phyloP scores from a whole-genome alignment of 202 grass and related monocot genomes.

The Alloteropsis angusta region DNA sequence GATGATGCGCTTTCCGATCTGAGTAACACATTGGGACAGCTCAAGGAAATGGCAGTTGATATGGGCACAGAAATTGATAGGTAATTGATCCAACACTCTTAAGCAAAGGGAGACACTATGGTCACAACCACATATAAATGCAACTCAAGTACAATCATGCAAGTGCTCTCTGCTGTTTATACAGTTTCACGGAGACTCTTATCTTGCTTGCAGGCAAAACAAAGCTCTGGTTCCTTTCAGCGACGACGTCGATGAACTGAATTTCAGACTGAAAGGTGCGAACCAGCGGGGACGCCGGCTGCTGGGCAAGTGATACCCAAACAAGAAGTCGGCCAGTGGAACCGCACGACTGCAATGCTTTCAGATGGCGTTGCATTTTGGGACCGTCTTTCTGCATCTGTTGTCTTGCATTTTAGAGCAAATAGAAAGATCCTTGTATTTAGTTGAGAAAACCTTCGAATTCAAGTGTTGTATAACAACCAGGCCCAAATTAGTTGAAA shows the following conservation, averaged over 20 bases:
- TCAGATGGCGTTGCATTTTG: background rate
- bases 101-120: background rate
- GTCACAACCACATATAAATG: background rate
- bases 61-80: slow-evolving; percentile 90
- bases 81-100: slow-evolving; percentile 15
- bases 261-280: slow-evolving; percentile 51
- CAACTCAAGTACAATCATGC: background rate
- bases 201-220: slow-evolving; percentile 43
- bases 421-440: background rate
- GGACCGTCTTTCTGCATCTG: background rate
- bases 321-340: background rate
- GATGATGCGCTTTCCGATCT: slow-evolving; percentile 82
- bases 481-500: background rate
- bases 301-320: slow-evolving; percentile 39
- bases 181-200: background rate
- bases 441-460: background rate
- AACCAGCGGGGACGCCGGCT: slow-evolving; percentile 38
- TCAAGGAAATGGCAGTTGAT: slow-evolving; percentile 87
- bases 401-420: background rate
- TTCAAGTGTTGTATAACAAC: background rate
- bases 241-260: slow-evolving; percentile 48
- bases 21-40: slow-evolving; percentile 60
- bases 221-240: slow-evolving; percentile 34
- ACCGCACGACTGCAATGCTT: background rate
- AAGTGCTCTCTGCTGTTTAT: background rate